Conservation (phyloP, 2,329 filamentous ascomycete species). For the Fonsecaea pugnacius region DNA sequence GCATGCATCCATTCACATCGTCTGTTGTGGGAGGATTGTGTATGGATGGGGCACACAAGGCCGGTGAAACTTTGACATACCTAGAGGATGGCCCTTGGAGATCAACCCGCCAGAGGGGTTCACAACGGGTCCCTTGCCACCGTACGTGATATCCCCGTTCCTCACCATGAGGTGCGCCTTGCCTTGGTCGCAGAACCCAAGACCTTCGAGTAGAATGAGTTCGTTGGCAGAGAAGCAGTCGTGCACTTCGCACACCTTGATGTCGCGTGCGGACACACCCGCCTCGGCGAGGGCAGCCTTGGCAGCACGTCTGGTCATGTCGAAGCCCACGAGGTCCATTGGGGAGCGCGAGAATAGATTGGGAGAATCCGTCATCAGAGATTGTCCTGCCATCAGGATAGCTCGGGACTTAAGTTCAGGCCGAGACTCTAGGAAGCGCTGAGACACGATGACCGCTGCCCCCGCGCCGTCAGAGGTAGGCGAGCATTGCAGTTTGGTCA, state of each 20-base stretch:
- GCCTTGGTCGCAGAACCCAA: constrained; percentile 76
- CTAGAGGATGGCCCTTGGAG: constrained; percentile 92
- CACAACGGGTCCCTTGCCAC: constrained; percentile 71
- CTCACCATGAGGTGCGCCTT: constrained; percentile 92
- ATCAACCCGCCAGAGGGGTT: constrained; percentile 95
- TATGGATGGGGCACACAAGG: neutral
- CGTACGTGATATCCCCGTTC: constrained; percentile 87
- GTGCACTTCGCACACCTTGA: constrained; percentile 88
- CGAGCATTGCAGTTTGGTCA: constrained; percentile 97
- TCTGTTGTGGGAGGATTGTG: neutral
- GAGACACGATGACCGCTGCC: constrained; percentile 84
- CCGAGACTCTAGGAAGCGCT: constrained; percentile 84
- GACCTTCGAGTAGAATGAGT: constrained; percentile 84
- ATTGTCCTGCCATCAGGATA: constrained; percentile 84
- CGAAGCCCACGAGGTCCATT: constrained; percentile 88
- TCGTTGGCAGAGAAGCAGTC: constrained; percentile 97
- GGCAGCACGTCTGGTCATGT: constrained; percentile 77
- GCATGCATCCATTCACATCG: neutral
- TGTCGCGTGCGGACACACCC: constrained; percentile 65
- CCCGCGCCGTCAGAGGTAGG: constrained; percentile 92
- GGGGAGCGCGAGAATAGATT: constrained; percentile 75
- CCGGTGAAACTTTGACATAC: constrained; percentile 42
- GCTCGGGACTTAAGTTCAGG: constrained; percentile 82
- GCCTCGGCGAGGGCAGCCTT: constrained; percentile 74
- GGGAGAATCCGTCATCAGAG: constrained; percentile 79